A percentile compares a stretch with the other conserved stretches of the same genome.
These are phyloP conservation scores for Hordeum vulgare DNA, from an alignment of 176 grass and related monocot genomes.

Conservation along the genomic window MorexV3_pseudomolecules_assembly NC_058523.1:62404235-62404734, in stretches of 20 bases:
- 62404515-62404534: slow-evolving; percentile 72
- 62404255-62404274: too few relatives aligned
- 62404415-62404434: not conserved
- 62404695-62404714: slow-evolving; percentile 78
- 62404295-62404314: too few relatives aligned
- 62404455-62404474: slow-evolving; percentile 74
- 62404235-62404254: too few relatives aligned
- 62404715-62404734: slow-evolving; percentile 69
- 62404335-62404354: too few relatives aligned
- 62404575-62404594: not conserved
- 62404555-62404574: slow-evolving; percentile 17
- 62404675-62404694: slow-evolving; percentile 40
- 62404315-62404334: too few relatives aligned
- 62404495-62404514: slow-evolving; percentile 75
- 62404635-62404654: slow-evolving; percentile 91
- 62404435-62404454: slow-evolving; percentile 19
- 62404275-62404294: too few relatives aligned
- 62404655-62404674: slow-evolving; percentile 52
- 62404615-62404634: slow-evolving; percentile 77
- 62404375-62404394: too few relatives aligned
- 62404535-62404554: slow-evolving; percentile 19
- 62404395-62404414: too few relatives aligned
- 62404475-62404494: slow-evolving; percentile 91
- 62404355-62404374: too few relatives aligned
- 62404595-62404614: slow-evolving; percentile 11